Percentiles rank a stretch among this genome's conserved stretches.
Evolutionary conservation across 371 early-diverging fungal species (phyloP).

Genomic region (Mucor racemosus): DNA sequence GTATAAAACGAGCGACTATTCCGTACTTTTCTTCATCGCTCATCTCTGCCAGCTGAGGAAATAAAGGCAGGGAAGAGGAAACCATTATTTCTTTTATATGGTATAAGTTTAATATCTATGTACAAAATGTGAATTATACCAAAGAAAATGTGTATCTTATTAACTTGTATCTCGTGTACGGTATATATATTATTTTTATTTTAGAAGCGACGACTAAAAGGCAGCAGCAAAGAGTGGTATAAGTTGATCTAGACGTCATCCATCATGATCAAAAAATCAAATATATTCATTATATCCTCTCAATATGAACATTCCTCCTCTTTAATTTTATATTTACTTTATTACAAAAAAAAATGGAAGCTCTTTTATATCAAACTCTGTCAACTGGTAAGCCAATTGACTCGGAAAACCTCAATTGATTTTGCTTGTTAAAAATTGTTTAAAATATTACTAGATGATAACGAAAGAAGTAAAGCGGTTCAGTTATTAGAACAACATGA

Average conservation of each 20-base stretch:
- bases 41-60: constrained; percentile 35
- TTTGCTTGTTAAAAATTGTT: not conserved
- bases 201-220: constrained; percentile 5
- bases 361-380: not conserved
- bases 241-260: constrained; percentile 9
- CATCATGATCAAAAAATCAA: not conserved
- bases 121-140: not conserved
- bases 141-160: not conserved
- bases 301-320: no score
- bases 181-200: not conserved
- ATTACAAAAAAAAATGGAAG: not conserved
- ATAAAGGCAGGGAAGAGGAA: constrained; percentile 25
- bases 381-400: not conserved
- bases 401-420: not conserved
- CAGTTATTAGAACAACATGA: not conserved
- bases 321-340: not conserved
- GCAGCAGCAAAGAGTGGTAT: not conserved
- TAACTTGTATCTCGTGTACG: not conserved
- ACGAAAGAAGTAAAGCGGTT: not conserved
- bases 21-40: constrained; percentile 48
- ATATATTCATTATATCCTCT: not conserved
- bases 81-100: constrained; percentile 6
- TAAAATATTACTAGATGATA: not conserved
- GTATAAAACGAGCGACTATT: constrained; percentile 53
- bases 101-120: not conserved